Evolutionary conservation across 2,329 filamentous ascomycete genomes (phyloP).

Genomic region (Pseudocercospora vitis): DNA sequence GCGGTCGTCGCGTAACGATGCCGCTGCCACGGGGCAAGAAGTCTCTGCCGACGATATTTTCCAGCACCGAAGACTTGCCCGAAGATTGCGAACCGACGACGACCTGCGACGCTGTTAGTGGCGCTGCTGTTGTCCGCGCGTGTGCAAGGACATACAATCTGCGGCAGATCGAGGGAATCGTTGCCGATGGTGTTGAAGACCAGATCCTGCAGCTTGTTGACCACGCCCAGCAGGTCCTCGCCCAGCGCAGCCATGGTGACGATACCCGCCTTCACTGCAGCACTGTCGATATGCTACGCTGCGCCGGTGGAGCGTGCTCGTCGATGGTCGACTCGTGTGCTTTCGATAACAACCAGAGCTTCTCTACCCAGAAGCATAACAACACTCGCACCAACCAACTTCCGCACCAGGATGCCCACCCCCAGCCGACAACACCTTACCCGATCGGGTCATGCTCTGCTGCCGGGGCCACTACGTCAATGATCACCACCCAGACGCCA

Average conservation of each 20-base stretch:
- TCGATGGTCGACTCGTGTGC: too few species aligned
- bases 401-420: too few species aligned
- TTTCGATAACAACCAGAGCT: too few species aligned
- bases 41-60: constrained; percentile 97
- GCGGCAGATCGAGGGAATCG: constrained; percentile 93
- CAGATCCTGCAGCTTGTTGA: constrained; percentile 97
- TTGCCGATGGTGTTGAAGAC: constrained; percentile 99
- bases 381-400: too few species aligned
- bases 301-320: too few species aligned
- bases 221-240: constrained; percentile 89
- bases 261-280: too few species aligned
- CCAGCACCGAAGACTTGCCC: constrained; percentile 95
- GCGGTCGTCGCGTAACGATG: constrained; percentile 89
- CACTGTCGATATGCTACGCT: too few species aligned
- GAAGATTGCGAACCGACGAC: constrained; percentile 98
- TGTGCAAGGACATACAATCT: constrained; percentile 71
- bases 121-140: neutral
- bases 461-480: too few species aligned
- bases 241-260: constrained; percentile 81
- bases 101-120: constrained; percentile 60
- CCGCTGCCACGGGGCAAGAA: constrained; percentile 95
- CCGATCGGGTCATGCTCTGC: too few species aligned
- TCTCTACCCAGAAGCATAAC: too few species aligned
- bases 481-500: neutral
- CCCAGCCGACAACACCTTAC: too few species aligned